Conservation (phyloP, 2,329 filamentous ascomycete genomes). For the Neonectria coccinea region DNA sequence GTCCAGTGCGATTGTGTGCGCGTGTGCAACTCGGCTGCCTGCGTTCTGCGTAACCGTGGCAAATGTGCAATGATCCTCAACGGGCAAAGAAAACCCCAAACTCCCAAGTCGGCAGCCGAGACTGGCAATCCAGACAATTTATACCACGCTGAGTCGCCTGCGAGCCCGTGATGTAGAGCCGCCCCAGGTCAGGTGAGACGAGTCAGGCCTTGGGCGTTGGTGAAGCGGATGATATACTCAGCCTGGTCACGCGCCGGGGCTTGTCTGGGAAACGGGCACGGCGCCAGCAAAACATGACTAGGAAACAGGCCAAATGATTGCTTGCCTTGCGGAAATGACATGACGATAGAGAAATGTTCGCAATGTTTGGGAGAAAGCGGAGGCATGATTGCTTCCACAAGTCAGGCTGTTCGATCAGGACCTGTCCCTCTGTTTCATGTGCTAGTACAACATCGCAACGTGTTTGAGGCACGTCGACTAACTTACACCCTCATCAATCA, state of each 20-base stretch:
- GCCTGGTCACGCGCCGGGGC: conserved; percentile 20
- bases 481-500: conserved; percentile 26
- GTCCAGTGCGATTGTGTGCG: background rate
- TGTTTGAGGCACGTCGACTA: conserved; percentile 27
- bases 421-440: conserved; percentile 32
- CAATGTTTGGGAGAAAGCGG: conserved; percentile 1
- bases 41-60: conserved; percentile 2
- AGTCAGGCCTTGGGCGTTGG: conserved; percentile 19
- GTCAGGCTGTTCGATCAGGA: conserved; percentile 41
- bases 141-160: background rate
- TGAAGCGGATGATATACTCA: conserved; percentile 18
- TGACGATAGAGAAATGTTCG: background rate
- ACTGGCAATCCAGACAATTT: background rate
- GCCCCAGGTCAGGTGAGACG: conserved; percentile 24
- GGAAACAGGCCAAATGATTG: conserved; percentile 21
- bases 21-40: conserved; percentile 2
- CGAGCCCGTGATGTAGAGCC: conserved; percentile 21
- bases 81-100: background rate
- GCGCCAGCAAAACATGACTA: conserved; percentile 22
- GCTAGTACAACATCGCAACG: conserved; percentile 23
- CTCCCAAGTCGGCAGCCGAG: conserved; percentile 2
- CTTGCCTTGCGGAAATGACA: conserved; percentile 14
- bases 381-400: conserved; percentile 34
- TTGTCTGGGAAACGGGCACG: conserved; percentile 17
- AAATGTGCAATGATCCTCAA: background rate